Base-by-base conservation (phyloP, 2,329 filamentous ascomycete genomes). In the Botrytis byssoidea region DNA sequence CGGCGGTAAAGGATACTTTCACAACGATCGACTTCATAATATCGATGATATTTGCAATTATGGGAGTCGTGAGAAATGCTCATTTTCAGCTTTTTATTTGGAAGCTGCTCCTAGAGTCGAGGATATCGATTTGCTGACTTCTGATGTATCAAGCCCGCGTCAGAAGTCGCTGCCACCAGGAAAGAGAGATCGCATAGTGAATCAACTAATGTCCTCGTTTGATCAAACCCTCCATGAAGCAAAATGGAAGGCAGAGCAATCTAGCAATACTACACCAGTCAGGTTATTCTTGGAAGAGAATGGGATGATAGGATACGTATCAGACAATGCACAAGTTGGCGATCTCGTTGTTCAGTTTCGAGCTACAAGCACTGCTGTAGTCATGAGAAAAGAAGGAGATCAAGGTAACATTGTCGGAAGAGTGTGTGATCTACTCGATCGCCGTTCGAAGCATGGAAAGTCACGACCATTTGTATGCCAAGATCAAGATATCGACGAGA, bases 241-340 rank as follows among this genome's bases (percentile, higher is more conserved):
- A 35, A 69, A 73, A 61, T 73, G 57, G 55, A 73, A 69, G 35
- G 22, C 35, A 48, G 61, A 59, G 18, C 37, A 55, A 44, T 72
- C 70, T 20, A 20, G n/a, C 8, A 67, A 67, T 22, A 25, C 16
- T 20, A 40, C 59, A 59, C 7, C 8, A 18, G 65, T 40, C n/a
- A 72, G 46, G 29, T 48, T 73, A 3, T 73, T 73, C 59, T 44
- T 73, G 8, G 71, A 73, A 40, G 71, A 73, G 20, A 70, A 70
- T 69, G 71, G 71, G 10, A 69, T 73, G 65, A 73, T 73, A 20
- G 71, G 71, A 40, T 73, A 70, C 32, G 42, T 35, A 20, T 73
- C 71, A 18, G 42, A 61, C 7, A 70, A 48, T 37, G 65, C 55
- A 42, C 40, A 35, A 63, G 35, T 69, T 8, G 71, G 64, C 4